Conservation (phyloP, 768 basidiomycete species). For the Scleroderma citrinum region DNA sequence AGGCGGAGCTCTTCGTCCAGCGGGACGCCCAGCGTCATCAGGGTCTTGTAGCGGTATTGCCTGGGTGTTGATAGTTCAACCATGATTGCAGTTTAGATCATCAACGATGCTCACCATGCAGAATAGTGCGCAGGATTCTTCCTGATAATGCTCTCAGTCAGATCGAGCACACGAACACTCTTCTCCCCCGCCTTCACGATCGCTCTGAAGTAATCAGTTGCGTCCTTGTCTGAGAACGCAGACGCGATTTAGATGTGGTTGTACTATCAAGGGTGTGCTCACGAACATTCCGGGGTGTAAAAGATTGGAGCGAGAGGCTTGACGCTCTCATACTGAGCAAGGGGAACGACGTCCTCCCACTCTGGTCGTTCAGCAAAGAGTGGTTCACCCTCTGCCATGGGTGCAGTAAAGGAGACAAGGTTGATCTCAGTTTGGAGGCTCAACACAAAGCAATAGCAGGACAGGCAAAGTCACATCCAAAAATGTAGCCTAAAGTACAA, state of each 20-base stretch:
- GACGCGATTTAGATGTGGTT: conserved; percentile 4
- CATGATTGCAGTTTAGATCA: background rate
- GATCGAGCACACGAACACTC: conserved; percentile 71
- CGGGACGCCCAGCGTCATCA: conserved; percentile 59
- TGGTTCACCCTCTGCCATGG: conserved; percentile 12
- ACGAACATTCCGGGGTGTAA: conserved; percentile 83
- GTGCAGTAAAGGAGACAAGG: background rate
- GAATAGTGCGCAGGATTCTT: conserved; percentile 96
- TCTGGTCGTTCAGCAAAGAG: conserved; percentile 59
- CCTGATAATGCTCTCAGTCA: conserved; percentile 86
- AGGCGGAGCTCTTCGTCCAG: conserved; percentile 74
- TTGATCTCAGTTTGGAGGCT: too few species aligned
- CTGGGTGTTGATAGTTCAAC: conserved; percentile 33
- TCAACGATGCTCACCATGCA: conserved; percentile 69
- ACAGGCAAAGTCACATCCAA: conserved; percentile 2
- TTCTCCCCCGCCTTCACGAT: conserved; percentile 74
- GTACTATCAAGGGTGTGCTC: background rate
- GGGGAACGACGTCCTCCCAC: conserved; percentile 77
- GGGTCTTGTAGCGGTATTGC: conserved; percentile 92
- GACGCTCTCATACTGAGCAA: conserved; percentile 74
- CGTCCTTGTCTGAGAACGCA: conserved; percentile 70
- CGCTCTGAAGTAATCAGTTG: conserved; percentile 87
- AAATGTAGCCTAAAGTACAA: conserved; percentile 3
- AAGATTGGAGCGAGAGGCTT: conserved; percentile 88
- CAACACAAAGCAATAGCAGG: too few species aligned